Evolutionary conservation across 495 filamentous ascomycete species (phyloP).

Genomic region (Cairneyella variabilis): DNA sequence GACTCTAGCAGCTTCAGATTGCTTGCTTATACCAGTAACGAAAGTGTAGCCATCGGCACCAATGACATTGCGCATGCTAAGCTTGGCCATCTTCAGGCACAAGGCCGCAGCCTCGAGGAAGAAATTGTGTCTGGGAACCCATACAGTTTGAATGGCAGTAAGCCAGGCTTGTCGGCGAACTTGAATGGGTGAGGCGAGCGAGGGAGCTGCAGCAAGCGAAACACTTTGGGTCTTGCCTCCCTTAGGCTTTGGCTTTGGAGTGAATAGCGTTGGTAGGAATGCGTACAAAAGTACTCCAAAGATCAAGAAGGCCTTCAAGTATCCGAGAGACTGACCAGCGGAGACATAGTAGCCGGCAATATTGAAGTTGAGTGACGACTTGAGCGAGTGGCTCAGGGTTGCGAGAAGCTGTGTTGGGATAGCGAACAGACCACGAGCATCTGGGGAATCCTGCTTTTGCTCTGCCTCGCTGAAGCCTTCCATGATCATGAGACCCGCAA

Average conservation of each 20-base stretch:
- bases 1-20: constrained; percentile 80
- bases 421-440: constrained; percentile 66
- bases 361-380: constrained; percentile 29
- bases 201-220: constrained; percentile 49
- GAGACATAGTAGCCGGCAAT: constrained; percentile 44
- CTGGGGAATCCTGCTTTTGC: constrained; percentile 52
- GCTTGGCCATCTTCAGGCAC: constrained; percentile 72
- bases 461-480: constrained; percentile 65
- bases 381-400: constrained; percentile 24
- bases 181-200: constrained; percentile 76
- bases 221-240: constrained; percentile 29
- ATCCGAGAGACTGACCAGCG: constrained; percentile 37
- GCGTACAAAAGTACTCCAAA: constrained; percentile 66
- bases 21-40: constrained; percentile 74
- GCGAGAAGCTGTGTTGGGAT: constrained; percentile 56
- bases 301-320: constrained; percentile 57
- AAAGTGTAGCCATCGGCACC: constrained; percentile 72
- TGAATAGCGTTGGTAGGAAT: constrained; percentile 64
- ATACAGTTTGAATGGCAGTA: constrained; percentile 89
- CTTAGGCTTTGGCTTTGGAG: constrained; percentile 38
- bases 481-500: constrained; percentile 87
- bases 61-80: constrained; percentile 72
- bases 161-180: constrained; percentile 89
- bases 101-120: constrained; percentile 81
- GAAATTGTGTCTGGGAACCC: constrained; percentile 85